Evolutionary conservation across 2,329 filamentous ascomycete species (phyloP).

Genomic region (Helicocarpus griseus): DNA sequence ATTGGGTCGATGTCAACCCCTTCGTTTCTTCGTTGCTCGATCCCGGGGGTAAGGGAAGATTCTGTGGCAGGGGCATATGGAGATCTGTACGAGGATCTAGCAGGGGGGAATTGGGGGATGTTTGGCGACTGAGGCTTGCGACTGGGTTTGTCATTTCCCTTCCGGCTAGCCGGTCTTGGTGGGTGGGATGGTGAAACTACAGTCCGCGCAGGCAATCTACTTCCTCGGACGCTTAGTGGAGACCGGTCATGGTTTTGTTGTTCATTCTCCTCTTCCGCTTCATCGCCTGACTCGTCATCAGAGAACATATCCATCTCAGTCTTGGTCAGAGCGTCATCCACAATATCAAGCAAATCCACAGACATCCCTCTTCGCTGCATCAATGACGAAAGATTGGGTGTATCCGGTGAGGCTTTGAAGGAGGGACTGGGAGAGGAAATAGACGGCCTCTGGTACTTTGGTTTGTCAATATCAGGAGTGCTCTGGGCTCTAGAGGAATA

Average conservation of each 20-base stretch:
- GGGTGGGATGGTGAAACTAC: conserved; percentile 43
- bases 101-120: conserved; percentile 27
- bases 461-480: not conserved
- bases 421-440: conserved; percentile 21
- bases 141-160: conserved; percentile 39
- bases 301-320: conserved; percentile 31
- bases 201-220: conserved; percentile 47
- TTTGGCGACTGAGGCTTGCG: conserved; percentile 32
- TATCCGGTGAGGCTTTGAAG: conserved; percentile 48
- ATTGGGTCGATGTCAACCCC: conserved; percentile 41
- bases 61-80: conserved; percentile 36
- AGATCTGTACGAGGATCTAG: conserved; percentile 17
- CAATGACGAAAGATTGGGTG: conserved; percentile 58
- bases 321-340: conserved; percentile 44
- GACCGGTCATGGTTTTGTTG: conserved; percentile 13
- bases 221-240: conserved; percentile 19
- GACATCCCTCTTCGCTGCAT: conserved; percentile 53
- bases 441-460: conserved; percentile 1
- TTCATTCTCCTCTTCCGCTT: conserved; percentile 19
- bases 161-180: conserved; percentile 49
- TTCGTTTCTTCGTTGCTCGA: not conserved
- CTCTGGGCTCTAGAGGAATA: not conserved
- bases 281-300: conserved; percentile 30
- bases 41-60: conserved; percentile 17
- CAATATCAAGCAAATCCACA: conserved; percentile 49